Conservation (phyloP, 2,329 filamentous ascomycete genomes). For the Diplodia mutila region DNA sequence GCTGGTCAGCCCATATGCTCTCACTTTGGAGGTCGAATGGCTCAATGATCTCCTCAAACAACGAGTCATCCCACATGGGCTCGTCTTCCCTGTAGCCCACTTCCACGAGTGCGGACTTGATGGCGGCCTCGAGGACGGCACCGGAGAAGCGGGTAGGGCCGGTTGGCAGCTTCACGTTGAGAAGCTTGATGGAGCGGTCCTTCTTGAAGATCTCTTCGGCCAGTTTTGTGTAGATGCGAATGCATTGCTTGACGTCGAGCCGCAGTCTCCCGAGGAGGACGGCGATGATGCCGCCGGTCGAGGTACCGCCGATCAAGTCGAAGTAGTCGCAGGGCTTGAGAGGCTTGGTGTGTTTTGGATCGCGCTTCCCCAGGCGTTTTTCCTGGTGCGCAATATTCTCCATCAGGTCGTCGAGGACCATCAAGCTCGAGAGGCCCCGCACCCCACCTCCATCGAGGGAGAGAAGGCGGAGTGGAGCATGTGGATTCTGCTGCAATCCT, state of each 20-base stretch:
- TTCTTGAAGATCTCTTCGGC: constrained; percentile 45
- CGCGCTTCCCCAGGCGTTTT: constrained; percentile 39
- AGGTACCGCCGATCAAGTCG: constrained; percentile 46
- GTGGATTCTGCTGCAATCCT: constrained; percentile 29
- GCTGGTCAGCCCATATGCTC: constrained; percentile 42
- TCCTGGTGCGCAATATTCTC: constrained; percentile 44
- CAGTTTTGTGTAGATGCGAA: constrained; percentile 42
- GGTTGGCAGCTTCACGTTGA: constrained; percentile 42
- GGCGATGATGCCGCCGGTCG: constrained; percentile 47
- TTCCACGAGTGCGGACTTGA: constrained; percentile 40
- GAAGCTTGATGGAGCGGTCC: constrained; percentile 40
- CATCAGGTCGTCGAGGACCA: constrained; percentile 47
- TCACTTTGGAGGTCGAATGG: constrained; percentile 34
- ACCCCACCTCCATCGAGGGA: constrained; percentile 47
- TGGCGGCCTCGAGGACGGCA: constrained; percentile 40
- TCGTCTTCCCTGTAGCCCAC: constrained; percentile 42
- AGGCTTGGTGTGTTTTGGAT: constrained; percentile 34
- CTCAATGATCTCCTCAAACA: constrained; percentile 41
- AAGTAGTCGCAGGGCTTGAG: constrained; percentile 47
- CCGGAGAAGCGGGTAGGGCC: constrained; percentile 44
- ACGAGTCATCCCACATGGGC: constrained; percentile 46
- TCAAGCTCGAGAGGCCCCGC: constrained; percentile 42
- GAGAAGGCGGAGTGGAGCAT: constrained; percentile 40
- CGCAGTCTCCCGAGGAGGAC: constrained; percentile 44
- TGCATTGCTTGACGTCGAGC: constrained; percentile 43